phyloP scores from a whole-genome alignment of 495 filamentous ascomycete species.

The Podospora didyma region DNA sequence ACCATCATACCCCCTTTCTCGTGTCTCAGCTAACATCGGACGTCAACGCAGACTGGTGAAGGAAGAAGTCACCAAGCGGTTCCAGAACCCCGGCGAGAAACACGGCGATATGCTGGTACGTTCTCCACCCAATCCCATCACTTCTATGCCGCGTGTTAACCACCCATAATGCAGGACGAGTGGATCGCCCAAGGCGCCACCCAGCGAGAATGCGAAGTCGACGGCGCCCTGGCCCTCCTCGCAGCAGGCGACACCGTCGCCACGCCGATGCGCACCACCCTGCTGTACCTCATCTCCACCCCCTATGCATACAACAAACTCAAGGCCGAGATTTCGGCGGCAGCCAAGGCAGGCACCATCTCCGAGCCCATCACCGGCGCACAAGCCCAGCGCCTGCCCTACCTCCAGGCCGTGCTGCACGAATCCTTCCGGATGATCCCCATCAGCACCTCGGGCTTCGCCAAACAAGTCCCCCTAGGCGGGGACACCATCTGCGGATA shows the following conservation, averaged over 20 bases:
- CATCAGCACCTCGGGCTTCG: conserved; percentile 21
- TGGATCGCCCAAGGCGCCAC: conserved; percentile 3
- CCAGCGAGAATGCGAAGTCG: neutral
- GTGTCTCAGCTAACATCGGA: no score
- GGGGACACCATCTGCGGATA: conserved; percentile 46
- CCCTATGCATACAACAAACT: conserved; percentile 46
- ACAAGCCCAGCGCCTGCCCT: conserved; percentile 42
- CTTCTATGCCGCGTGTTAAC: conserved; percentile 12
- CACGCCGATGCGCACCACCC: conserved; percentile 50
- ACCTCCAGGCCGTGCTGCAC: conserved; percentile 30
- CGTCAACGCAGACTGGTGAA: conserved; percentile 15
- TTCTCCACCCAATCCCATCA: neutral
- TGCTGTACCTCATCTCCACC: conserved; percentile 47
- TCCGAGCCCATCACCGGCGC: conserved; percentile 59
- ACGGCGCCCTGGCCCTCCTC: conserved; percentile 25
- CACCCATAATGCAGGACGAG: neutral
- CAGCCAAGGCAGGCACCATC: conserved; percentile 24
- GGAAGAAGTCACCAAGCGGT: conserved; percentile 13
- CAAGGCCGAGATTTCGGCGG: conserved; percentile 51
- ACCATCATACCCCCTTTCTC: conserved; percentile 6
- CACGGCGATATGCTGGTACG: neutral
- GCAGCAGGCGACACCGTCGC: conserved; percentile 62
- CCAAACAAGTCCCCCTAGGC: conserved; percentile 21
- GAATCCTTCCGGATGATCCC: conserved; percentile 26
- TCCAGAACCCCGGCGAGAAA: conserved; percentile 21